These are phyloP conservation scores for Chaetomiaceae sp. DNA, from an alignment of 2,329 filamentous ascomycete genomes.

Conservation along the genomic window DNA sequence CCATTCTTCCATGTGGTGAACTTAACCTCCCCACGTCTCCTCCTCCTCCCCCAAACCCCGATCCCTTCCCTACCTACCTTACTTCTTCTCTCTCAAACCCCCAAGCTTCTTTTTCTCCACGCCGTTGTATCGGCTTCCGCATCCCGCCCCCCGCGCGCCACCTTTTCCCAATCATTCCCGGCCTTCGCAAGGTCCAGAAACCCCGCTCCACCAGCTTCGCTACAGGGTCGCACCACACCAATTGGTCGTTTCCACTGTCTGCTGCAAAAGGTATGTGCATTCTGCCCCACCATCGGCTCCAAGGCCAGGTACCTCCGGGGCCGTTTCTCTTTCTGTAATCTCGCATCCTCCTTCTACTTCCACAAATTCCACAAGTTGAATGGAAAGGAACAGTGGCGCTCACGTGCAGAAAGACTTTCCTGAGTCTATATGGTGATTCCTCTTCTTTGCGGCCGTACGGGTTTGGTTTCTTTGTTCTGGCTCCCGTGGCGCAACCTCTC, in stretches of 20 bases:
- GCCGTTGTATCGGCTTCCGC: conserved; percentile 11
- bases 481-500: neutral
- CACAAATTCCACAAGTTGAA: neutral
- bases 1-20: conserved; percentile 15
- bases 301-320: conserved; percentile 18
- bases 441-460: neutral
- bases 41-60: conserved; percentile 7
- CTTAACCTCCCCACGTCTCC: conserved; percentile 3
- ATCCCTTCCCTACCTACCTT: conserved; percentile 16
- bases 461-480: neutral
- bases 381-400: neutral
- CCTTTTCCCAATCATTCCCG: conserved; percentile 16
- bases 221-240: conserved; percentile 4
- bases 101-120: conserved; percentile 4
- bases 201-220: conserved; percentile 9
- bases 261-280: conserved; percentile 27
- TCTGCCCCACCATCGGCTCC: conserved; percentile 20
- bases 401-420: neutral
- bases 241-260: conserved; percentile 25
- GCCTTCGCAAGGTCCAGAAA: conserved; percentile 9
- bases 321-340: conserved; percentile 22
- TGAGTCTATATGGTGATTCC: neutral
- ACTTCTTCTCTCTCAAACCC: conserved; percentile 3
- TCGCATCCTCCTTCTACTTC: conserved; percentile 17
- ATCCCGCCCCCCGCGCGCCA: conserved; percentile 17